Percentiles rank a stretch among this genome's conserved stretches.
Conservation (phyloP, 2,329 filamentous ascomycete species). For the Dactylonectria estremocensis region DNA sequence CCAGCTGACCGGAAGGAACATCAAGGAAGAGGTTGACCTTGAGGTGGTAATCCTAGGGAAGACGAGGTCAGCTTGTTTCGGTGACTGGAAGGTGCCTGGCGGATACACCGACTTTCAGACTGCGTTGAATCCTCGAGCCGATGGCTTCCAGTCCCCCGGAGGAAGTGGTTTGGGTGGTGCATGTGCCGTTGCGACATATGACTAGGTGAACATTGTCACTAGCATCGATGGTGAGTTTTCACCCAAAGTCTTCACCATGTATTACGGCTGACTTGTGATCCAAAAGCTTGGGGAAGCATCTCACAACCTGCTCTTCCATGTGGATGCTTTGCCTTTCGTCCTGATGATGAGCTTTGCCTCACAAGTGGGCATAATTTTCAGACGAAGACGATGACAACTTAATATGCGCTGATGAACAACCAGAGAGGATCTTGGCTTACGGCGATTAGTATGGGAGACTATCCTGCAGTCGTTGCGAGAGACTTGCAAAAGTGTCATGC, state of each 20-base stretch:
- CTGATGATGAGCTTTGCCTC: neutral
- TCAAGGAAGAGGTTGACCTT: neutral
- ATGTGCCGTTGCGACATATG: neutral
- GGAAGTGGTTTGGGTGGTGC: neutral
- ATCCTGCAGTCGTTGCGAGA: neutral
- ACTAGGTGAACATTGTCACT: neutral
- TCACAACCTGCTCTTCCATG: neutral
- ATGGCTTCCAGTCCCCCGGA: neutral
- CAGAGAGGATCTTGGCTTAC: neutral
- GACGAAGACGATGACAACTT: no score
- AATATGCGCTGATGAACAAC: no score
- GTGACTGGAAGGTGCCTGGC: neutral
- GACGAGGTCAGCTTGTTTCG: neutral
- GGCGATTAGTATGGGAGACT: neutral
- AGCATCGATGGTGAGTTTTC: neutral
- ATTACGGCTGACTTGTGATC: neutral
- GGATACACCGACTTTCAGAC: neutral
- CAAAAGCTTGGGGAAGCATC: neutral
- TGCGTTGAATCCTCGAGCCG: neutral
- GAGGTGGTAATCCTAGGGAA: neutral
- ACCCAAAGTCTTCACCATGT: neutral
- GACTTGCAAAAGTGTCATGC: neutral
- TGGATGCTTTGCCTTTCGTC: neutral
- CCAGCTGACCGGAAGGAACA: neutral
- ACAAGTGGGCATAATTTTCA: neutral